Conservation (phyloP, 78 protist genomes). For the Polysphondylium violaceum region DNA sequence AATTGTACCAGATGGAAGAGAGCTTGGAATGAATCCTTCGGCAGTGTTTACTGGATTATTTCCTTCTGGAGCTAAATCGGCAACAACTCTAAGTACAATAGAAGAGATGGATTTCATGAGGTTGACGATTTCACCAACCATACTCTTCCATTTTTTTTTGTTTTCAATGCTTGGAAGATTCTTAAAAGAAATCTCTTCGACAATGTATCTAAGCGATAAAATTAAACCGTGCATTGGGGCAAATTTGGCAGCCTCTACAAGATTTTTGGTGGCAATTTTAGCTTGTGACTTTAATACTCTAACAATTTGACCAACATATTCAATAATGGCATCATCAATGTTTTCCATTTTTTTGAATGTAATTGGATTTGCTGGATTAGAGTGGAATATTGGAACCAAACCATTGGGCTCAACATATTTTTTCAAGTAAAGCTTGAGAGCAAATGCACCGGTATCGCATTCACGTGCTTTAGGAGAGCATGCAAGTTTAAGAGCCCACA, state of each 20-base stretch:
- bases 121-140: conserved; percentile 30
- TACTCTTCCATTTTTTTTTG: conserved; percentile 8
- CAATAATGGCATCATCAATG: neutral
- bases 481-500: conserved; percentile 45
- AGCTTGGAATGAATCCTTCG: conserved; percentile 22
- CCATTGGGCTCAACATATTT: conserved; percentile 30
- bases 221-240: conserved; percentile 84
- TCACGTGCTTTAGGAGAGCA: conserved; percentile 78
- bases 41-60: conserved; percentile 20
- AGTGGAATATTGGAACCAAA: conserved; percentile 36
- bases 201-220: conserved; percentile 48
- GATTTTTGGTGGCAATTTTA: conserved; percentile 19
- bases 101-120: conserved; percentile 24
- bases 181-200: neutral
- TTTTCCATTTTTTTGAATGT: neutral
- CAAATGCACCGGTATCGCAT: conserved; percentile 75
- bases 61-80: conserved; percentile 84
- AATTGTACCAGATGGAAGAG: conserved; percentile 63
- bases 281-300: conserved; percentile 52
- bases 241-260: conserved; percentile 57
- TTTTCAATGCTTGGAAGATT: neutral
- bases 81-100: conserved; percentile 68
- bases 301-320: conserved; percentile 23
- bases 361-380: conserved; percentile 2
- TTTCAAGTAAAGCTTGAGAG: conserved; percentile 30